phyloP scores from a whole-genome alignment of 208 protist species.

The Acanthamoeba lenticulata region DNA sequence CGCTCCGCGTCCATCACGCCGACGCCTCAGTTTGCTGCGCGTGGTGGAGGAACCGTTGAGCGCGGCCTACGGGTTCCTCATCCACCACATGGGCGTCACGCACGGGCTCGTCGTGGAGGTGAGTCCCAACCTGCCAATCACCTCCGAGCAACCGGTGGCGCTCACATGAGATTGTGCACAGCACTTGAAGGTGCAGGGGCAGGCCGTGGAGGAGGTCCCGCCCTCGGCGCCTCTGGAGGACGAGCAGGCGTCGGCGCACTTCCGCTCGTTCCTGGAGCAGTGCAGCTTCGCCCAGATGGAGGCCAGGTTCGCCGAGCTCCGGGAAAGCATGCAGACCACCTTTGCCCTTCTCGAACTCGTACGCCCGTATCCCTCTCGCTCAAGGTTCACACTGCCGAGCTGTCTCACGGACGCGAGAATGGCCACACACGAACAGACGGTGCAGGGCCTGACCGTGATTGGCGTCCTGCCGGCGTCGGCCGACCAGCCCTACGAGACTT shows the following conservation, averaged over 20 bases:
- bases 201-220: not conserved
- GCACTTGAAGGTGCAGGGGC: not conserved
- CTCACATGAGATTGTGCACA: not conserved
- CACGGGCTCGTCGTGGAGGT: not conserved
- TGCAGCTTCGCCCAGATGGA: constrained; percentile 11
- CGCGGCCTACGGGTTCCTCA: not conserved
- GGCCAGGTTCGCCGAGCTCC: not conserved
- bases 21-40: not conserved
- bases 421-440: not conserved
- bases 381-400: not conserved
- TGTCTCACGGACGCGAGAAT: not conserved
- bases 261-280: not conserved
- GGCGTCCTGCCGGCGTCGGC: not conserved
- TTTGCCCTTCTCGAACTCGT: not conserved
- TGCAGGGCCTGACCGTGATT: not conserved
- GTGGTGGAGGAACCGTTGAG: constrained; percentile 29
- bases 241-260: not conserved
- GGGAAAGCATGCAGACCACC: not conserved
- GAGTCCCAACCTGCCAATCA: too few relatives aligned
- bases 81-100: not conserved
- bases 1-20: not conserved
- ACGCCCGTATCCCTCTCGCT: not conserved
- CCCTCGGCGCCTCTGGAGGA: not conserved
- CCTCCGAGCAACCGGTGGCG: too few relatives aligned
- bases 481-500: not conserved